phyloP scores from a whole-genome alignment of 2,329 filamentous ascomycete species.

The Neoascochyta sp. region DNA sequence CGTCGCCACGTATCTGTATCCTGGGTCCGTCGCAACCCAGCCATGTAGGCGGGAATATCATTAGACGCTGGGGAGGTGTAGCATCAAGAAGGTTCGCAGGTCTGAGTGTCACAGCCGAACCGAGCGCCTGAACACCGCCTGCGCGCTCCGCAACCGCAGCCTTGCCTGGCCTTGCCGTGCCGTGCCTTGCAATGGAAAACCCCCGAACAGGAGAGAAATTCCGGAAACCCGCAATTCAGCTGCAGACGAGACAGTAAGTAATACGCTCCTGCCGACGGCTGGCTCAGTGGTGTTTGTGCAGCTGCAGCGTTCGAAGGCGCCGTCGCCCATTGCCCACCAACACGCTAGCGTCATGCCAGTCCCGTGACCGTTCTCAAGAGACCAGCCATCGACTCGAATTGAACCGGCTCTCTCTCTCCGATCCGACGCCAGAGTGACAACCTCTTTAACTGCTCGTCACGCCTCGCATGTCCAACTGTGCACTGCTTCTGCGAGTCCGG shows the following conservation, averaged over 20 bases:
- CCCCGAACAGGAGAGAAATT: constrained; percentile 7
- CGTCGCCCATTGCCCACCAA: constrained; percentile 15
- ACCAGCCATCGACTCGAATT: no score
- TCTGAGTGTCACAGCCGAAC: constrained; percentile 38
- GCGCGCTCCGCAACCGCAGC: constrained; percentile 16
- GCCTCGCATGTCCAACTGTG: not conserved
- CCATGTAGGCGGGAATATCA: constrained; percentile 43
- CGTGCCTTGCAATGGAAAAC: constrained; percentile 6
- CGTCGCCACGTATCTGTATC: constrained; percentile 45
- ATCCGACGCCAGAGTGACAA: no score
- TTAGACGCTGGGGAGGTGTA: constrained; percentile 34
- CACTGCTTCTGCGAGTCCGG: constrained; percentile 1
- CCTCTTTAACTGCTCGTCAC: no score
- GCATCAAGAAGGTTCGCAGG: constrained; percentile 34
- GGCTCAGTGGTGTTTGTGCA: constrained; percentile 26
- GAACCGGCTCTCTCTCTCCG: no score
- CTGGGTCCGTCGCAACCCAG: constrained; percentile 41
- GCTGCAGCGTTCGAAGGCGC: constrained; percentile 20
- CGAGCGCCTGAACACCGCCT: constrained; percentile 29
- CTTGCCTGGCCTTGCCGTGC: no score
- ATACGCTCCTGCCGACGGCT: constrained; percentile 18
- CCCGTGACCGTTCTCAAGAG: no score
- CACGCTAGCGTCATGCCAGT: constrained; percentile 4
- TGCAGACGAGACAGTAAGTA: constrained; percentile 10
- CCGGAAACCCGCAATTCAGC: constrained; percentile 8